Evolutionary conservation across 305 asterid species (phyloP).

Genomic region (Fraxinus nigra): DNA sequence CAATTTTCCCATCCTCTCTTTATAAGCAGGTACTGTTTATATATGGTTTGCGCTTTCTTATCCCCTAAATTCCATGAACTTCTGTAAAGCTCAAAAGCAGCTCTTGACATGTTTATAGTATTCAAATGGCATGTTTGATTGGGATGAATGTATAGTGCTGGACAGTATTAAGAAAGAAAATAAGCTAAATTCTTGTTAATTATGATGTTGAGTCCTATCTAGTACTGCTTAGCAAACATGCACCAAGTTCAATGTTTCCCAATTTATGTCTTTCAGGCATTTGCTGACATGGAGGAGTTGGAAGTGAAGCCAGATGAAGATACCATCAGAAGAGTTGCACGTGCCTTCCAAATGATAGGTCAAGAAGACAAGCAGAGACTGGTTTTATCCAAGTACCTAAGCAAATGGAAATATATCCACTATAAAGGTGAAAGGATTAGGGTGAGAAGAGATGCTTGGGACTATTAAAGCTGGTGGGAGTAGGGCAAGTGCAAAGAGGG

Average conservation of each 20-base stretch:
- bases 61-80: background rate
- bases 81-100: background rate
- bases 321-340: constrained; percentile 59
- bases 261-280: constrained; percentile 44
- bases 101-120: background rate
- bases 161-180: background rate
- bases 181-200: background rate
- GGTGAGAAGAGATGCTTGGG: constrained; percentile 41
- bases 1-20: background rate
- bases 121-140: background rate
- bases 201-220: background rate
- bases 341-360: constrained; percentile 63
- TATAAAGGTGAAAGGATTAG: constrained; percentile 84
- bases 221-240: constrained; percentile 2
- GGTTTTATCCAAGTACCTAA: constrained; percentile 49
- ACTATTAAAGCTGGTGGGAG: constrained; percentile 20
- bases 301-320: constrained; percentile 86
- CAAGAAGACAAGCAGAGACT: constrained; percentile 54
- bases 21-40: background rate
- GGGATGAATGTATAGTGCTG: background rate
- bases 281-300: constrained; percentile 96
- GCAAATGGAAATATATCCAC: constrained; percentile 79
- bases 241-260: background rate
- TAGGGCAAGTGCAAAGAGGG: background rate
- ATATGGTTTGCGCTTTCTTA: background rate